Evolutionary conservation across 2,329 filamentous ascomycete genomes (phyloP), one percentile per base, ranked within the genome.

Genomic region (Huntiella omanensis): DNA sequence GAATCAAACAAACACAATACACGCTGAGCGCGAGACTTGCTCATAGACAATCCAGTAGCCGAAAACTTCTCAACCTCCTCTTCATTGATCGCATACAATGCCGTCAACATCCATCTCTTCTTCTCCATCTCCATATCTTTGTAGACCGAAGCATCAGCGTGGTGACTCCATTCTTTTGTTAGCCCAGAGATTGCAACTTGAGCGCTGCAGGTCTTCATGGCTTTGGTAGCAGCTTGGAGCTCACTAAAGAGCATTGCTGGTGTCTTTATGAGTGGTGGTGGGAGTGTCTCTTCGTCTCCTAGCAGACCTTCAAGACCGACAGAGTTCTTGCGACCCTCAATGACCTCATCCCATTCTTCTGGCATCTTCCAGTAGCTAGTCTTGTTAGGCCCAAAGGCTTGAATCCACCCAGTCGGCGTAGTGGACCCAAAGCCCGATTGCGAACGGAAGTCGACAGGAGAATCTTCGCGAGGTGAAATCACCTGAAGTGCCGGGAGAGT

Each of bases 31-130:
- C 38, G 40, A 6, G 48, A 49, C 12, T 28, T 22, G n/a, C 36
- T 49, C 48, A 47, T 43, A 3, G 13, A 40, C 3, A 40, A 17
- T 19, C 40, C 28, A 15, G 36, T 13, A 10, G 44, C 34, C 6
- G 17, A 40, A n/a, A 33, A 13, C 35, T 41, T 47, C 5, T 35
- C 17, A 12, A 33, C 32, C 13, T 46, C 35, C 35, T 47, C 44
- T 39, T 43, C 35, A 33, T 47, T 65, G 54, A 66, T 62, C 51
- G 61, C 63, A 50, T 67, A 65, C 45, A 81, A 59, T 1, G 67
- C 67, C 22, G 69, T 75, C 33, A 78, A 62, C 61, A 84, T 69
- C 74, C 74, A 78, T 36, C 70, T 59, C 53, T 74, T 72, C 54
- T 72, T 71, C 51, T 72, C 68, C 41, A 72, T 60, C 48, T 71